phyloP scores from a whole-genome alignment of 202 grass and related monocot species.

The Dendrocalamus latiflorus region DNA sequence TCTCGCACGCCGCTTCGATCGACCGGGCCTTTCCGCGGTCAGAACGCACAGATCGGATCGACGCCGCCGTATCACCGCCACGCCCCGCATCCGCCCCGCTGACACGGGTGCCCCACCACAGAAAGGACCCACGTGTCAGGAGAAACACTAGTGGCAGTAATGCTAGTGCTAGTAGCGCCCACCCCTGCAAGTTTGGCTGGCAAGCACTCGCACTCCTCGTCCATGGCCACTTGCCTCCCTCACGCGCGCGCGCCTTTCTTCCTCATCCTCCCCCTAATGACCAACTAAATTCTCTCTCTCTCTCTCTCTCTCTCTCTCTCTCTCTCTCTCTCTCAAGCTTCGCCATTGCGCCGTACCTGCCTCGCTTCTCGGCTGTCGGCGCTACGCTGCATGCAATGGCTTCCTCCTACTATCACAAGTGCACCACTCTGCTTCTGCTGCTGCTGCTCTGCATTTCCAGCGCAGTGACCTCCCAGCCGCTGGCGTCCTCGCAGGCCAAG shows the following conservation, averaged over 20 bases:
- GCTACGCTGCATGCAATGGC: not conserved
- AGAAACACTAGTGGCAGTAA: not conserved
- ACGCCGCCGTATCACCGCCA: not conserved
- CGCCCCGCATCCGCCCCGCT: not conserved
- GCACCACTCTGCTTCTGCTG: not conserved
- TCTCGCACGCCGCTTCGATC: not conserved
- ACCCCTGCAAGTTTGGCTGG: conserved; percentile 35
- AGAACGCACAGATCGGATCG: not conserved
- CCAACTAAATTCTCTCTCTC: not conserved
- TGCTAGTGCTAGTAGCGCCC: not conserved
- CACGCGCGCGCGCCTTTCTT: not conserved
- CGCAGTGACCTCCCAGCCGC: conserved; percentile 17
- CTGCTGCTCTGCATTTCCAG: not conserved
- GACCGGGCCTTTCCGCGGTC: not conserved
- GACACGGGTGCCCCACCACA: not conserved
- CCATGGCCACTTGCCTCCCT: conserved; percentile 10
- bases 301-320: not conserved
- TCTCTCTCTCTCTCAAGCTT: too few species aligned
- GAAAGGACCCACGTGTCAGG: not conserved
- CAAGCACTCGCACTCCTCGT: conserved; percentile 16
- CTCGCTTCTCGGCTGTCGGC: not conserved
- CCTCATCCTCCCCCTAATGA: not conserved
- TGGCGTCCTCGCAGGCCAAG: conserved; percentile 54
- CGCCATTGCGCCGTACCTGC: not conserved
- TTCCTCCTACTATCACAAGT: not conserved